Evolutionary conservation across 2,329 filamentous ascomycete species (phyloP).

Genomic region (Cucurbitaria berberidis): DNA sequence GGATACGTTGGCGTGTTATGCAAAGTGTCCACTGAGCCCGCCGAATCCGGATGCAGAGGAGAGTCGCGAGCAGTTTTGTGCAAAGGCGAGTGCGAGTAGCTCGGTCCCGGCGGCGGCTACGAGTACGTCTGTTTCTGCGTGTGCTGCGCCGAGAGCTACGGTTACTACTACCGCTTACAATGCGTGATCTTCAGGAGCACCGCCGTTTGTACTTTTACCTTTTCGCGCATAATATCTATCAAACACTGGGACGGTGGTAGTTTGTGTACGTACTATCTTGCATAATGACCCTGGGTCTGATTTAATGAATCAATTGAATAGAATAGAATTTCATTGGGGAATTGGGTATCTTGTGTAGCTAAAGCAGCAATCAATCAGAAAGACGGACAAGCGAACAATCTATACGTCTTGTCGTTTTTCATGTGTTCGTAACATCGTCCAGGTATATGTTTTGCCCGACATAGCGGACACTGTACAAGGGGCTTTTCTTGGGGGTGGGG

Average conservation of each 20-base stretch:
- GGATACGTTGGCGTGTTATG: background rate
- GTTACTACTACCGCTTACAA: background rate
- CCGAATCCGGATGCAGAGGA: background rate
- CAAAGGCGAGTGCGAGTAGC: background rate
- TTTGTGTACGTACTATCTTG: no score
- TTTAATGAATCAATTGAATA: slow-evolving; percentile 1
- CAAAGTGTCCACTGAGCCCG: background rate
- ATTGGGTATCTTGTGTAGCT: slow-evolving; percentile 41
- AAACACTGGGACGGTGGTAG: no score
- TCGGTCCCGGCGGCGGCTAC: background rate
- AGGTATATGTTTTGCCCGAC: slow-evolving; percentile 21
- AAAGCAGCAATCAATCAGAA: slow-evolving; percentile 17
- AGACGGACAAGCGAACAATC: slow-evolving; percentile 7
- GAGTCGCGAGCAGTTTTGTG: background rate
- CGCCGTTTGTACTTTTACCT: background rate
- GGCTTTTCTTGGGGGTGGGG: slow-evolving; percentile 17
- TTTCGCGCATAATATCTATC: no score
- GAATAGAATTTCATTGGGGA: slow-evolving; percentile 26
- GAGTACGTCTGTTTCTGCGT: background rate
- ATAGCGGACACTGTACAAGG: slow-evolving; percentile 35
- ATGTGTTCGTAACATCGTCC: slow-evolving; percentile 8
- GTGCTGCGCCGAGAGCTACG: background rate
- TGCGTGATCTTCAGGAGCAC: background rate
- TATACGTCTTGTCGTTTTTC: background rate
- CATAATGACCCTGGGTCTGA: no score